A percentile compares a stretch with the other conserved stretches of the same genome.
phyloP scores from a whole-genome alignment of 148 eudicot species.

The Rhododendron ovatum region DNA sequence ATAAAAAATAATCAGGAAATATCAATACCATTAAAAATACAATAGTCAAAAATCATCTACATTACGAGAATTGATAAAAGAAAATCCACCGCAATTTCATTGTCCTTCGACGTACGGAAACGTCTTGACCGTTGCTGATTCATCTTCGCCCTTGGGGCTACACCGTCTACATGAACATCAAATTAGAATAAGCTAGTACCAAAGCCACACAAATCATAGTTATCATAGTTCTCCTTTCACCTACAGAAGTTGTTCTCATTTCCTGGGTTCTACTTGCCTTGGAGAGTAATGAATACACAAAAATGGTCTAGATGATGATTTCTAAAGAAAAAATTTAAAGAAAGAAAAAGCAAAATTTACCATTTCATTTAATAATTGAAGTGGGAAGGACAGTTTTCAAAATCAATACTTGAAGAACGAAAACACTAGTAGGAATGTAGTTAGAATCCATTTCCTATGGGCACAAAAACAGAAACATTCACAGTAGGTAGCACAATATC shows the following conservation, averaged over 20 bases:
- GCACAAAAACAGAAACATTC: neutral
- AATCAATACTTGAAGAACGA: neutral
- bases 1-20: neutral
- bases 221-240: neutral
- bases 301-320: too few relatives aligned
- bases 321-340: neutral
- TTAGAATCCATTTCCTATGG: neutral
- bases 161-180: constrained; percentile 10
- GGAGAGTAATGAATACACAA: neutral
- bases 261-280: neutral
- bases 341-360: neutral
- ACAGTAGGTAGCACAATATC: neutral
- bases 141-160: constrained; percentile 20
- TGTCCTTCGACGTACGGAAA: constrained; percentile 13
- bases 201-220: neutral
- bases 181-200: neutral
- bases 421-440: neutral
- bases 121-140: constrained; percentile 18
- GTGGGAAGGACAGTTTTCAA: neutral
- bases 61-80: neutral
- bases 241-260: neutral
- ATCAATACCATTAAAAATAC: too few relatives aligned
- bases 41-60: neutral
- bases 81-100: constrained; percentile 25
- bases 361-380: neutral